Conservation (phyloP, 306 rosid species). For the Malus orientalis region DNA sequence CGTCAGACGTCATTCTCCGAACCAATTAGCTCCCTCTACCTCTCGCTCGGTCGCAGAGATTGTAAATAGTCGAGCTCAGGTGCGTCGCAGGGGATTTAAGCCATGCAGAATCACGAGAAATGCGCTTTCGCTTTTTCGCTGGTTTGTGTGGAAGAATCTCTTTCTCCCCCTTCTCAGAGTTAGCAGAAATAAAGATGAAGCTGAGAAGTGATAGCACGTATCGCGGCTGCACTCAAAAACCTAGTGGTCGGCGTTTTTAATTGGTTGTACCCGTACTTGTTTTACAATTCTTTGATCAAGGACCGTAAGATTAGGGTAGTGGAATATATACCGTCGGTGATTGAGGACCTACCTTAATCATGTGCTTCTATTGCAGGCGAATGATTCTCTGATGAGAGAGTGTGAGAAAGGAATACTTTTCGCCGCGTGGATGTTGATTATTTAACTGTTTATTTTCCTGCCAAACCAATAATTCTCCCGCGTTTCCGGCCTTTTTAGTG, state of each 20-base stretch:
- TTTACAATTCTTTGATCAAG: neutral
- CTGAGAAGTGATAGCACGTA: neutral
- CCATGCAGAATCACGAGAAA: conserved; percentile 49
- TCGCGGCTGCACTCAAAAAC: neutral
- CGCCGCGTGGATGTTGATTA: conserved; percentile 30
- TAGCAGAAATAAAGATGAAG: neutral
- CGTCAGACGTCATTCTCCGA: conserved; percentile 74
- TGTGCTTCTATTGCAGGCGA: neutral
- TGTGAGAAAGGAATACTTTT: neutral
- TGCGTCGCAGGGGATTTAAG: conserved; percentile 36
- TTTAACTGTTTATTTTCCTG: conserved; percentile 19
- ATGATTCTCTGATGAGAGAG: neutral
- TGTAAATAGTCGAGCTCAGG: neutral
- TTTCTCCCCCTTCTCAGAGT: neutral
- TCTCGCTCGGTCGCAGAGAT: neutral
- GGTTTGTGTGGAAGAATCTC: conserved; percentile 36
- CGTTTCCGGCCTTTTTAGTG: neutral
- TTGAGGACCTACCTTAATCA: neutral
- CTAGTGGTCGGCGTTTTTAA: neutral
- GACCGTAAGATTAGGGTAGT: neutral
- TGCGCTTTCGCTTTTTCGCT: conserved; percentile 37
- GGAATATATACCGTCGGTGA: neutral
- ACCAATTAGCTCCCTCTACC: neutral
- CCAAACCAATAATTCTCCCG: conserved; percentile 41
- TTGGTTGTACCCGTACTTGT: too few relatives aligned